Conservation (phyloP, 2,329 filamentous ascomycete genomes). For the Calcarisporium arbuscula region DNA sequence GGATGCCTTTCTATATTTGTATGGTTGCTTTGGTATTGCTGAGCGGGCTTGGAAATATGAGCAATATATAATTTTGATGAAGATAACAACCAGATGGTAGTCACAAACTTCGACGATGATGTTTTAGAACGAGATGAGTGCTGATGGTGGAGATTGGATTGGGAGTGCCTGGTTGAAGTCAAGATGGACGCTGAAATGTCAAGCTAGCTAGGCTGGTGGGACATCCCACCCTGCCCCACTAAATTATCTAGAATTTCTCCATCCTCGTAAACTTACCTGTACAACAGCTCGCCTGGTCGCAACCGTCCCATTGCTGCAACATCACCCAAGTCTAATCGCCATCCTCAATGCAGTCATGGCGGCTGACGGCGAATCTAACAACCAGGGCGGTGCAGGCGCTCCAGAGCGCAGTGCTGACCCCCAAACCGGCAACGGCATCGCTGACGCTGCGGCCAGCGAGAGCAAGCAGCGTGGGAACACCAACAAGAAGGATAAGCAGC, state of each 20-base stretch:
- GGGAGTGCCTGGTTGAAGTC: background rate
- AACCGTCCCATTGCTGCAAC: background rate
- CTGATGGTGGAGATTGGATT: background rate
- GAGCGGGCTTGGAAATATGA: background rate
- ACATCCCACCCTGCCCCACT: background rate
- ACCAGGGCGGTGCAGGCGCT: conserved; percentile 15
- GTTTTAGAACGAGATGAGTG: background rate
- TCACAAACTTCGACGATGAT: no score
- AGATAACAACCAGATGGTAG: no score
- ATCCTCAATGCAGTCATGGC: conserved; percentile 25
- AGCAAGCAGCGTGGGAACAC: conserved; percentile 7
- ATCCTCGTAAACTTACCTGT: background rate
- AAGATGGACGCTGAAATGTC: background rate
- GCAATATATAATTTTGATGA: background rate
- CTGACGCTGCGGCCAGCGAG: background rate
- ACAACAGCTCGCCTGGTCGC: conserved; percentile 2
- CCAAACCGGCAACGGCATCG: conserved; percentile 6
- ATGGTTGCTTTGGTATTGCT: background rate
- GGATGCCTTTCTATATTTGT: no score
- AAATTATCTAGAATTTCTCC: background rate
- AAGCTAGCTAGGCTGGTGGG: background rate
- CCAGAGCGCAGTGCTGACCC: conserved; percentile 11
- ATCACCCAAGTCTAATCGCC: conserved; percentile 3
- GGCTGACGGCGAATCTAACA: conserved; percentile 22
- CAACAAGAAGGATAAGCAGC: conserved; percentile 7